Conservation (phyloP, 768 basidiomycete species). For the Hortiboletus flavorubellus region DNA sequence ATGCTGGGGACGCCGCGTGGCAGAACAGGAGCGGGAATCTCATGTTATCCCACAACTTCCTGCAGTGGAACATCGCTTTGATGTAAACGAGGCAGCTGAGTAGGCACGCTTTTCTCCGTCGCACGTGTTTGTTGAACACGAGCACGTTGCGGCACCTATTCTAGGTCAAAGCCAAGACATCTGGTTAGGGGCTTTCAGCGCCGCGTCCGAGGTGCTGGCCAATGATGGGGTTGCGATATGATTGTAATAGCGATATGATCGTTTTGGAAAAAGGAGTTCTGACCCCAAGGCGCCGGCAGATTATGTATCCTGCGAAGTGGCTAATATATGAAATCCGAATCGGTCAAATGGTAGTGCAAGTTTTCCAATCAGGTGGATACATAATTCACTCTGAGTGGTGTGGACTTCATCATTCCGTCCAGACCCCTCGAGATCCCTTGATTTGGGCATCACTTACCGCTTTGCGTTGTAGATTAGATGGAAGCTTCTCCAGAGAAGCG, state of each 20-base stretch:
- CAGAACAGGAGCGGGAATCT: constrained; percentile 6
- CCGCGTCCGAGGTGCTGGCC: constrained; percentile 17
- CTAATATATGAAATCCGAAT: constrained; percentile 5
- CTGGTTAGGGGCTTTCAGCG: constrained; percentile 1
- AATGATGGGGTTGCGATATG: constrained; percentile 19
- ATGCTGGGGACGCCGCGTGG: constrained; percentile 11
- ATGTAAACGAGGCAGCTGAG: neutral
- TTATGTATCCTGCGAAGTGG: neutral
- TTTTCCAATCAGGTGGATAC: constrained; percentile 7
- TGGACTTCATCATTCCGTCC: neutral
- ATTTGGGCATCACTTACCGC: neutral
- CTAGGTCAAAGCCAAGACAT: neutral
- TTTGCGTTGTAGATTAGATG: neutral
- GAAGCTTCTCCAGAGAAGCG: neutral
- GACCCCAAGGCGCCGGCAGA: neutral
- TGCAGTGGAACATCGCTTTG: neutral
- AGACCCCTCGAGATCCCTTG: neutral
- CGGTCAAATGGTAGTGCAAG: neutral
- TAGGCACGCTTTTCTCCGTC: neutral
- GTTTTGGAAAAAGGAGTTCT: constrained; percentile 11
- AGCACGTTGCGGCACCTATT: constrained; percentile 3
- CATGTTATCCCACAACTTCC: neutral
- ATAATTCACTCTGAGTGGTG: neutral
- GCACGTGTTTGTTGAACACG: constrained; percentile 1
- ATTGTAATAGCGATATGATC: neutral